A percentile compares a stretch with the other conserved stretches of the same genome.
Evolutionary conservation across 129 eudicot genomes (phyloP).

Genomic region (Gnaphalium uliginosum): DNA sequence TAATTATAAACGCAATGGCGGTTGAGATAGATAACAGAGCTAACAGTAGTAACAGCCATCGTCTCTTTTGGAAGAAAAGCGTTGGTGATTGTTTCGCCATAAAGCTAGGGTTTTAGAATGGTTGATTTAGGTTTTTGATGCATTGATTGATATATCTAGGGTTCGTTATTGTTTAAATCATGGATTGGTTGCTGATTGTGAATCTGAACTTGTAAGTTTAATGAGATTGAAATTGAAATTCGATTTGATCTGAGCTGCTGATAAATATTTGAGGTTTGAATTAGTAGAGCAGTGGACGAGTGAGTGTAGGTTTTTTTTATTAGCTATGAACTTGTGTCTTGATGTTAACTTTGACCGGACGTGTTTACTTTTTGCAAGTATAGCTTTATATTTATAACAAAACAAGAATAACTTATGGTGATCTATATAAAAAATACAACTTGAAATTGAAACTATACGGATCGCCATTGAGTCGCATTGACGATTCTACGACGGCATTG

Average conservation of each 20-base stretch:
- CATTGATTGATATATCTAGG: constrained; percentile 23
- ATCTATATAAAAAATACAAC: too few relatives aligned
- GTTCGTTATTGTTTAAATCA: background rate
- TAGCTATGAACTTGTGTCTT: too few relatives aligned
- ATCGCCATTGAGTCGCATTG: too few relatives aligned
- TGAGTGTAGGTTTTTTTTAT: background rate
- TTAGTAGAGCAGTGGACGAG: background rate
- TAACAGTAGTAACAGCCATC: constrained; percentile 57
- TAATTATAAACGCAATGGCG: constrained; percentile 61
- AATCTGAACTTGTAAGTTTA: background rate
- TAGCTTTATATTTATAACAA: too few relatives aligned
- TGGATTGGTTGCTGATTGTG: background rate
- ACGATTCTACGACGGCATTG: too few relatives aligned
- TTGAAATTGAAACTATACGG: too few relatives aligned
- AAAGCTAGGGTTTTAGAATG: constrained; percentile 10
- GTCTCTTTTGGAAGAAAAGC: constrained; percentile 46
- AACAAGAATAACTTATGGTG: too few relatives aligned
- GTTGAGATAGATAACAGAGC: constrained; percentile 56
- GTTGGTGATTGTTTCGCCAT: constrained; percentile 59
- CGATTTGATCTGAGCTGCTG: background rate
- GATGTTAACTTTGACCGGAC: too few relatives aligned
- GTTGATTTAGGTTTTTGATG: constrained; percentile 1
- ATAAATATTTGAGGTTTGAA: background rate
- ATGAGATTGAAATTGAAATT: background rate
- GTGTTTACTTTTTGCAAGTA: too few relatives aligned